These are phyloP conservation scores for Parathielavia appendiculata DNA, from an alignment of 495 filamentous ascomycete genomes.

Conservation along the genomic window DNA sequence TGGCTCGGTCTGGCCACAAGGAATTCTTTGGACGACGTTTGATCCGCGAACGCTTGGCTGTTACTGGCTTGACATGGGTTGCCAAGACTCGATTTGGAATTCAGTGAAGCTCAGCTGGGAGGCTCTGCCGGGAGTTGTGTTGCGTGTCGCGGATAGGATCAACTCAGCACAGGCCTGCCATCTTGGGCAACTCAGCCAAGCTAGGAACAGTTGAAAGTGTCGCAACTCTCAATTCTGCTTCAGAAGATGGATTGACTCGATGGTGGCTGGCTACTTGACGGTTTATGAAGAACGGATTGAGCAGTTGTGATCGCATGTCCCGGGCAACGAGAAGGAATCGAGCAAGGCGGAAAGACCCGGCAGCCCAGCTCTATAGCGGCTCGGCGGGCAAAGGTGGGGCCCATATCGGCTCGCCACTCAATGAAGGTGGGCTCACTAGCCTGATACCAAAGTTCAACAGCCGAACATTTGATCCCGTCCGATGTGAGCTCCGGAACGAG, in stretches of 20 bases:
- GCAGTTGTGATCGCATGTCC: too few species aligned
- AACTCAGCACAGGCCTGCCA: too few species aligned
- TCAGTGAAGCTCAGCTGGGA: neutral
- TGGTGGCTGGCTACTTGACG: too few species aligned
- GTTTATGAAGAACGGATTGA: too few species aligned
- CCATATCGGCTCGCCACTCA: neutral
- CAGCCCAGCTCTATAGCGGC: too few species aligned
- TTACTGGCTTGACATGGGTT: neutral
- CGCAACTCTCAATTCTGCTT: too few species aligned
- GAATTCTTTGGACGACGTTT: neutral
- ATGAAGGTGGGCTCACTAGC: too few species aligned
- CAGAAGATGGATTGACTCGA: too few species aligned
- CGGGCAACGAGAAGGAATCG: too few species aligned
- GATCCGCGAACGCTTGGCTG: neutral
- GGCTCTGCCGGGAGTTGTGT: neutral
- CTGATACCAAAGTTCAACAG: constrained; percentile 6
- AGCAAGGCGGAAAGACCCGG: too few species aligned
- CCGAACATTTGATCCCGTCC: neutral
- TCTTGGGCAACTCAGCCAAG: neutral
- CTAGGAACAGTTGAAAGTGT: too few species aligned
- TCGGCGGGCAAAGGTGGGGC: neutral
- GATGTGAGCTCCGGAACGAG: constrained; percentile 12
- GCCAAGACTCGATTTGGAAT: constrained; percentile 13
- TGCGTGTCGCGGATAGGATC: neutral
- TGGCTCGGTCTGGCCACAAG: neutral